phyloP scores from a whole-genome alignment of 148 eudicot genomes.

The Nepenthes gracilis region DNA sequence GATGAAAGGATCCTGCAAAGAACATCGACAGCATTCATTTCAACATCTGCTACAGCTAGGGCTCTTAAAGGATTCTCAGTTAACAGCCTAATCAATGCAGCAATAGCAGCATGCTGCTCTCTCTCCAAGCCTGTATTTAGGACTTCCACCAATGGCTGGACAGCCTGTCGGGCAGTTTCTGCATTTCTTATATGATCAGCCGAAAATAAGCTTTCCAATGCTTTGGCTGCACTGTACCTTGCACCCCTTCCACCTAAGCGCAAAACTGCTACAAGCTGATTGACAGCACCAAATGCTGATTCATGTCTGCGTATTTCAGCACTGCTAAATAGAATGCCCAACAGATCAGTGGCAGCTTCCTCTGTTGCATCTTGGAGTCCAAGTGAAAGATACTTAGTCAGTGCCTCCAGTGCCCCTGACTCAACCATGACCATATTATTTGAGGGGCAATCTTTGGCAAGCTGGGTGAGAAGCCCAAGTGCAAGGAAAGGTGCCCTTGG shows the following conservation, averaged over 20 bases:
- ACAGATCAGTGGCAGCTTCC: slow-evolving; percentile 90
- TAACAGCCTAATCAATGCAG: slow-evolving; percentile 73
- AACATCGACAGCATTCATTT: slow-evolving; percentile 90
- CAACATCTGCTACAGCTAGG: slow-evolving; percentile 85
- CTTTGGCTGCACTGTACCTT: slow-evolving; percentile 93
- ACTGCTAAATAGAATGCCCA: slow-evolving; percentile 72
- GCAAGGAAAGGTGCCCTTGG: slow-evolving; percentile 94
- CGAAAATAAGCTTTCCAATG: slow-evolving; percentile 84
- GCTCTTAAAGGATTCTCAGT: slow-evolving; percentile 86
- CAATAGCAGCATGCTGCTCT: slow-evolving; percentile 98
- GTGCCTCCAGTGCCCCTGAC: slow-evolving; percentile 93
- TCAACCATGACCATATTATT: slow-evolving; percentile 95
- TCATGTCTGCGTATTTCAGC: slow-evolving; percentile 90
- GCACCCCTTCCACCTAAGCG: slow-evolving; percentile 98
- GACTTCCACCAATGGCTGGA: slow-evolving; percentile 92
- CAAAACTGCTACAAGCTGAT: slow-evolving; percentile 87
- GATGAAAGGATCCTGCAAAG: slow-evolving; percentile 88
- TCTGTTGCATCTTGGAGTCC: slow-evolving; percentile 92
- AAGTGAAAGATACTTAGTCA: slow-evolving; percentile 89
- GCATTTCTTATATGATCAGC: slow-evolving; percentile 95
- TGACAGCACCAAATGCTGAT: slow-evolving; percentile 87
- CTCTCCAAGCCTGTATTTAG: slow-evolving; percentile 78
- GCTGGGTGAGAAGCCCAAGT: slow-evolving; percentile 84
- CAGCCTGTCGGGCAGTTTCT: slow-evolving; percentile 86
- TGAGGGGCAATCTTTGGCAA: slow-evolving; percentile 75